Evolutionary conservation across 345 rosid genomes (phyloP), one percentile per base, ranked within the genome.

Genomic region (Murraya koenigii): DNA sequence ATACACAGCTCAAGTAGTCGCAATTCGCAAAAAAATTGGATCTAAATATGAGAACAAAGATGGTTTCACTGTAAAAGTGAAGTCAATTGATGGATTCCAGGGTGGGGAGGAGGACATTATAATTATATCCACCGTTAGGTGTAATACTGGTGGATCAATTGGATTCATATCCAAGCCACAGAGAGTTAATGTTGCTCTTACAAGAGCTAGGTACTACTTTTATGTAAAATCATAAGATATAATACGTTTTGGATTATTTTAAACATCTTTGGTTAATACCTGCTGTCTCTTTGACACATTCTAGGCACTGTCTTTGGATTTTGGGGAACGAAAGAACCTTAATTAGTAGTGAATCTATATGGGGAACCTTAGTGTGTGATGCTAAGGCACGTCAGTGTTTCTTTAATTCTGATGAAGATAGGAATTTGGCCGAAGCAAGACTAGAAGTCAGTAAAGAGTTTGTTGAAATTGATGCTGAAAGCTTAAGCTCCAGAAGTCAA

Each of bases 61-160:
- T 33, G 66, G 80, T 19, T 80, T 80, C 60, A 25, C 65, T 7
- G 86, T 83, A n/a, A 80, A 80, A 56, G 86, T 83, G 59, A 80
- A 33, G 77, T 62, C 77, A 5, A 7, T 82, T 44, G 82, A 82
- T 54, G 82, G 82, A 4, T 82, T 82, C 68, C 83, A 80, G 59
- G 85, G 85, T 0, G 83, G 83, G 5, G 85, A 83, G 67, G 82
- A 79, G 65, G 85, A 83, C 55, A 32, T 83, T 8, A 77, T 84
- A 19, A 78, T 82, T 26, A 23, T 82, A 6, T 82, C 84, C 13
- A 82, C 84, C 0, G 84, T 82, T 2, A 78, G 86, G 78, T 78
- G 74, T 2, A 84, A 84, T 58, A 28, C 1, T 8, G 19, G 52
- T 9, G 84, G 84, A 44, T 74, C 67, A 0, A 77, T 84, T 28